Evolutionary conservation across 2,329 filamentous ascomycete genomes (phyloP).

Genomic region (Trichoderma arundinaceum): DNA sequence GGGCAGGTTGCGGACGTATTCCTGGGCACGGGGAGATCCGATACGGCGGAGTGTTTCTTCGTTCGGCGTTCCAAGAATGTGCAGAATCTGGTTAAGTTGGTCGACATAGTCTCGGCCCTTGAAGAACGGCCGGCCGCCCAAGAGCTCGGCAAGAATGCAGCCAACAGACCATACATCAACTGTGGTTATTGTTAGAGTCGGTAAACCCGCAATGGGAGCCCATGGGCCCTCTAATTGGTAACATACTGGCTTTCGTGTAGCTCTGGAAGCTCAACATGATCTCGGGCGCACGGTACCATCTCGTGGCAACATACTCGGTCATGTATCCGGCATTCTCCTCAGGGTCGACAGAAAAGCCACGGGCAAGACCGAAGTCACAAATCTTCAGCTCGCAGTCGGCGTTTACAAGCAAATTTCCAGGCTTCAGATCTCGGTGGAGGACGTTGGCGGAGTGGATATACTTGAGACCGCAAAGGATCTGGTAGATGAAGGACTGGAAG

Average conservation of each 20-base stretch:
- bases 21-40: conserved; percentile 91
- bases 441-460: conserved; percentile 99
- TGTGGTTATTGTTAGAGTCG: conserved; percentile 45
- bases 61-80: conserved; percentile 95
- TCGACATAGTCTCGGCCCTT: conserved; percentile 99
- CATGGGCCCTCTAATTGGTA: background rate
- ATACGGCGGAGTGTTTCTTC: conserved; percentile 94
- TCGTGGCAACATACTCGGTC: conserved; percentile 98
- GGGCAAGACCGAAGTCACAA: conserved; percentile 94
- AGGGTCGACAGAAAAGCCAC: conserved; percentile 95
- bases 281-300: conserved; percentile 94
- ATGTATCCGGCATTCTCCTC: conserved; percentile 99
- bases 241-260: conserved; percentile 99
- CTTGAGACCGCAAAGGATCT: conserved; percentile 97
- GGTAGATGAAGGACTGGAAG: conserved; percentile 99
- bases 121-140: conserved; percentile 97
- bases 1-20: conserved; percentile 96
- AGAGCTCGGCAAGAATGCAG: conserved; percentile 93
- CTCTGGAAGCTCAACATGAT: conserved; percentile 99
- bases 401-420: conserved; percentile 95
- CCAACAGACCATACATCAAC: conserved; percentile 99
- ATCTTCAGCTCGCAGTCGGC: conserved; percentile 99
- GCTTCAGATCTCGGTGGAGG: conserved; percentile 94
- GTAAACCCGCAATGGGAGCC: no score
- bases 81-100: conserved; percentile 98